A percentile compares a stretch with the other conserved stretches of the same genome.
Evolutionary conservation across 495 filamentous ascomycete genomes (phyloP).

Genomic region (Aspergillus bertholletiae): DNA sequence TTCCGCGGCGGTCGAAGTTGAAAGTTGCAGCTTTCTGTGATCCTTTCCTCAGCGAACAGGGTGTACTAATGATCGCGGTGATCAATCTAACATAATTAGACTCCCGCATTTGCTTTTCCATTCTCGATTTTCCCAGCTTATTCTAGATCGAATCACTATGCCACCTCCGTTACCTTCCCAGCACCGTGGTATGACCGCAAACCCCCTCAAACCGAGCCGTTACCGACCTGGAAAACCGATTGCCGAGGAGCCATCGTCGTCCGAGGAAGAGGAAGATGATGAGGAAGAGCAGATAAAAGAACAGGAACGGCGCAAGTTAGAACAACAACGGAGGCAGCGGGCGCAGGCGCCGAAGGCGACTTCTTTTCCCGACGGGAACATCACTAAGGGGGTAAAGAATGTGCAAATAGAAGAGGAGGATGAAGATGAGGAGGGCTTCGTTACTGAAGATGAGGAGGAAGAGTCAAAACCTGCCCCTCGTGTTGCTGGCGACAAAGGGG

Average conservation of each 20-base stretch:
- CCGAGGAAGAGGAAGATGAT: constrained; percentile 56
- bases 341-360: constrained; percentile 64
- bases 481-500: constrained; percentile 6
- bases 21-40: too few species aligned
- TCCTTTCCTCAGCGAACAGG: too few species aligned
- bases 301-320: constrained; percentile 27
- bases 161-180: constrained; percentile 49
- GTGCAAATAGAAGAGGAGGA: constrained; percentile 27
- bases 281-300: constrained; percentile 38
- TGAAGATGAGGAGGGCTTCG: constrained; percentile 68
- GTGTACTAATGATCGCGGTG: background rate
- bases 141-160: constrained; percentile 49
- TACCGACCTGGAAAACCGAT: constrained; percentile 83
- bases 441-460: constrained; percentile 66
- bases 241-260: constrained; percentile 62
- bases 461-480: constrained; percentile 39
- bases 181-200: constrained; percentile 91
- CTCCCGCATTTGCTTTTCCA: background rate
- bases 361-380: constrained; percentile 47
- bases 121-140: background rate
- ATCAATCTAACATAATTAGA: background rate
- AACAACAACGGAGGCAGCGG: constrained; percentile 29
- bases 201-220: constrained; percentile 71
- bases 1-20: background rate
- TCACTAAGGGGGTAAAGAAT: constrained; percentile 24